Base-by-base conservation (phyloP, 2,329 filamentous ascomycete genomes). In the Nannizziopsis arthrosporioides region DNA sequence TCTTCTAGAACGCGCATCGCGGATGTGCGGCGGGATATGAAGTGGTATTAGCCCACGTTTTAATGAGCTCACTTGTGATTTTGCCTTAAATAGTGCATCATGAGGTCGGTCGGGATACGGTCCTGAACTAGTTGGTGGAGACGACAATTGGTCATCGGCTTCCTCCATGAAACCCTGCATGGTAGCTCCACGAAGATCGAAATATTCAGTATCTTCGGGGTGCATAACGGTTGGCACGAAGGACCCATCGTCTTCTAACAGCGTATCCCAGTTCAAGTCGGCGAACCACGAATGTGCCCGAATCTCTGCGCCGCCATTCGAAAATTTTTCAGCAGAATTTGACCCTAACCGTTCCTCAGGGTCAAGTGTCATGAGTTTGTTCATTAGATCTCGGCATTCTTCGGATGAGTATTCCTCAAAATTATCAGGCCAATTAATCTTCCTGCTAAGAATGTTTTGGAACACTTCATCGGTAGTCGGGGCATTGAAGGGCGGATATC, bases 181-280 rank as follows among this genome's bases (percentile, higher is more conserved):
- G 1, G 88, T 93, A 12, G 92, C 92, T 22, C 92, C 92, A 55
- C 92, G 79, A 17, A 86, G 70, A 67, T 98, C 92, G 57, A 98
- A 98, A 61, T 98, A 98, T 61, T 98, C 93, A 0, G 92, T 98
- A 60, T 98, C 90, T 63, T 98, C 92, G 0, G 87, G 89, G 56
- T 98, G 90, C 60, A 94, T 87, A 1, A 85, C 82, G 36, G 85
- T 84, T 0, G 92, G 92, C 9, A 98, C 84, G 62, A 98, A 98
- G 51, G 94, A 87, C 2, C 93, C 88, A 60, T 95, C 89, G 54
- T 96, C 90, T 60, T 96, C 83, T n/a, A 94, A 75, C 15, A 98
- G 68, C 0, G 82, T 86, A 19, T 88, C 83, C 92, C 92, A 98
- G 58, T 86, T 87, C 57, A 93, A 74, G 32, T 82, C 86, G 12